Evolutionary conservation across 176 grass and related monocot species (phyloP), one percentile per base, ranked within the genome.

Genomic region (Calamus simplicifolius): DNA sequence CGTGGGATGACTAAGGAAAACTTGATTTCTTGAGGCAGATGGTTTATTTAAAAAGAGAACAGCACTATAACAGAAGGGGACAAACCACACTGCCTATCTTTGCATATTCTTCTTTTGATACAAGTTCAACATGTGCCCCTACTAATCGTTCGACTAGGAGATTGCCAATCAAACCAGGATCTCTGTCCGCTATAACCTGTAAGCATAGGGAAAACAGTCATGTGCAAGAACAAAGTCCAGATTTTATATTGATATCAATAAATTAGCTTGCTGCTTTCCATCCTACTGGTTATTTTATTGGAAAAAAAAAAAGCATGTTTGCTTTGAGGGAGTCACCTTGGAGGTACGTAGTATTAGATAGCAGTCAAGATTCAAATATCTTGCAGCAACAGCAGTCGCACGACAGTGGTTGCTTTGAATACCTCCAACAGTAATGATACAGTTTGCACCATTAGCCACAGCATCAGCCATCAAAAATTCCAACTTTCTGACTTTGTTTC

Each of bases 391-490:
- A 0, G 87, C 79, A 4, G 93, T 92, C 3, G 93, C 87, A 13
- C 87, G 87, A 50, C 93, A 98, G 18, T 98, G 93, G 54, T 92
- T 97, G 56, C 93, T 97, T 66, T 97, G 87, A 25, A 97, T 92
- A 56, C 93, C 93, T 61, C 93, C 93, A 6, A 92, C 87, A 4
- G 87, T 91, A 50, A 97, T 91, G 60, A 97, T 18, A 3, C 93
- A 92, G 25, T 98, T 79, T 0, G 87, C 81, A 0, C 84, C 87
- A 57, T 79, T 67, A 0, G 78, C 64, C 3, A 85, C 59, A 0
- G 84, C 93, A 38, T 97, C 87, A 0, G 78, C 84, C 84, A 97
- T 59, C 67, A 97, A 73, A 65, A 97, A 97, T 58, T 97, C 92
- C 10, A 97, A 74, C 71, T 97, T 97, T 72, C 93, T 71, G 30